Conservation (phyloP, 805 yeast species). For the Candida sphagnicola region DNA sequence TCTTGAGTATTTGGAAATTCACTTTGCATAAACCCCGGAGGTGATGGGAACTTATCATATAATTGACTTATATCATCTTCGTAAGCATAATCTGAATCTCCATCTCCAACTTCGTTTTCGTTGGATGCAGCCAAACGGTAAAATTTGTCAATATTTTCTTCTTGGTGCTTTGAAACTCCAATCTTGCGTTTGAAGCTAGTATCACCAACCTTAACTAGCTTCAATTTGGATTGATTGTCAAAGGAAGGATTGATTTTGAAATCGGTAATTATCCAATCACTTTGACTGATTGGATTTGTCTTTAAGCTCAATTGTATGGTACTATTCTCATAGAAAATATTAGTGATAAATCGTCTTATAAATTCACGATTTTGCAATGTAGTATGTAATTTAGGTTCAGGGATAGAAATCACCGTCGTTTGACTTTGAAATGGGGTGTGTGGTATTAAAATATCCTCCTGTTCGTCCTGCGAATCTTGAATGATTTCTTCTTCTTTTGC, state of each 20-base stretch:
- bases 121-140: slow-evolving; percentile 10
- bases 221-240: neutral
- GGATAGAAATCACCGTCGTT: slow-evolving; percentile 2
- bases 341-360: slow-evolving; percentile 20
- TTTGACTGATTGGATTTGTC: slow-evolving; percentile 33
- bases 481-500: slow-evolving; percentile 7
- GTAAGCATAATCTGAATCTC: slow-evolving; percentile 8
- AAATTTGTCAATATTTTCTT: slow-evolving; percentile 11
- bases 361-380: slow-evolving; percentile 31
- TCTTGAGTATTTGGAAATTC: slow-evolving; percentile 36
- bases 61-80: slow-evolving; percentile 23
- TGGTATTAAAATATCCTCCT: slow-evolving; percentile 7
- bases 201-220: neutral
- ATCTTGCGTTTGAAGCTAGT: slow-evolving; percentile 7
- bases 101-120: slow-evolving; percentile 11
- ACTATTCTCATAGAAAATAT: slow-evolving; percentile 16
- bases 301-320: slow-evolving; percentile 20
- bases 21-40: slow-evolving; percentile 38
- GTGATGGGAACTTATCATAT: slow-evolving; percentile 34
- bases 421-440: slow-evolving; percentile 4
- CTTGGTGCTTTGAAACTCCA: slow-evolving; percentile 14
- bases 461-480: slow-evolving; percentile 15
- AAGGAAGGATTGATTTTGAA: slow-evolving; percentile 17
- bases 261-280: slow-evolving; percentile 33
- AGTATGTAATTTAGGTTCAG: slow-evolving; percentile 14